Percentiles rank a stretch among this genome's conserved stretches.
Evolutionary conservation across 441 rosid genomes (phyloP).

Genomic region (Pelargonium cotyledonis): DNA sequence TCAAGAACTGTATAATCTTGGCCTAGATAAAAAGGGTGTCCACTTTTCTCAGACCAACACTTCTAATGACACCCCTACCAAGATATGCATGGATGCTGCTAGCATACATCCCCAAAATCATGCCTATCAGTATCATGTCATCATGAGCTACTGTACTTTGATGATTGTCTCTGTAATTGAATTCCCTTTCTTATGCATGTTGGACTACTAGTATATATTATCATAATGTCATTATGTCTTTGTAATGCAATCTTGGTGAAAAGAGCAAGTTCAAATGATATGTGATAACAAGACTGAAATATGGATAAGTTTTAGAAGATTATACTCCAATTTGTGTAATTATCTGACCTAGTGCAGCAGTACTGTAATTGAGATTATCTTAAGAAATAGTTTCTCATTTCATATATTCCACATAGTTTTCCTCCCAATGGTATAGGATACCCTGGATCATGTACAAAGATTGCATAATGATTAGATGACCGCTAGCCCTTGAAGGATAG

Average conservation of each 20-base stretch:
- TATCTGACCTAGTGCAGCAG: background rate
- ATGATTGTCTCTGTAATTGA: background rate
- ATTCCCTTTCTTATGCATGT: background rate
- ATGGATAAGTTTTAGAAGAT: background rate
- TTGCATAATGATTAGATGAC: background rate
- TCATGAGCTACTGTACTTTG: background rate
- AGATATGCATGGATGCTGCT: slow-evolving; percentile 3
- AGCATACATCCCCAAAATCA: background rate
- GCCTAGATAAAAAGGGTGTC: background rate
- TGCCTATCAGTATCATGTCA: background rate
- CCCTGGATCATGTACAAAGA: background rate
- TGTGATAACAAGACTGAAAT: background rate
- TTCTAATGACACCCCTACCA: slow-evolving; percentile 8
- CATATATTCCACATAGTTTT: background rate
- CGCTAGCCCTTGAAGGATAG: background rate
- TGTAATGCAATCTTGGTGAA: slow-evolving; percentile 5
- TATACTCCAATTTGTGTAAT: background rate
- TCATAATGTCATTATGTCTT: background rate
- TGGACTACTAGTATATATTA: background rate
- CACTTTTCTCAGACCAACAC: slow-evolving; percentile 6
- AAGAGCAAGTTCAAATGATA: background rate
- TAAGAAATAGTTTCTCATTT: background rate
- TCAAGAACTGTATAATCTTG: background rate
- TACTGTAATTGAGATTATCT: background rate
- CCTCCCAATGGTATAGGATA: background rate